Base-by-base conservation (phyloP, 1,284 basidiomycete species). In the Ustilago lituana region DNA sequence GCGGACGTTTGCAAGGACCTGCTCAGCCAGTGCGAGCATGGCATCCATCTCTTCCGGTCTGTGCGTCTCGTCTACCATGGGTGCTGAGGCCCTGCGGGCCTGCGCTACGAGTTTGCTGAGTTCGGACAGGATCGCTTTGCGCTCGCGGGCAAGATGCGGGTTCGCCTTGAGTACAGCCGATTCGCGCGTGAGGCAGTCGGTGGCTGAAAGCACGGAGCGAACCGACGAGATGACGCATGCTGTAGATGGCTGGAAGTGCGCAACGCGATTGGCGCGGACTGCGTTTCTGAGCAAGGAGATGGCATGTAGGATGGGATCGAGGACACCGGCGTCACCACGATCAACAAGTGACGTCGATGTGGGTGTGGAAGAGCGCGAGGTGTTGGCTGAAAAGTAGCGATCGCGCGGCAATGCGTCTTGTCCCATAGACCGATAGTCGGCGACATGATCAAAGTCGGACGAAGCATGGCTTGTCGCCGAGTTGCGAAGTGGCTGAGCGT, bases 221-320 rank as follows among this genome's bases (percentile, higher is more conserved):
- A 98, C 93, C 51, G 92, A 92, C 4, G 93, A 94, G 74, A 98
- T 95, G 70, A 98, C 91, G 49, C 90, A 94, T 12, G 86, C 85
- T 2, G 86, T 85, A 2, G 85, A 84, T 0, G 86, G 85, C 51
- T 85, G 84, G 75, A 91, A 94, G 82, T 94, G 92, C 0, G 88
- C 84, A n/a, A 88, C 84, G 26, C 91, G 88, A 69, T 89, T 89
- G 24, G 88, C 86, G 20, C 88, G 86, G 17, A 94, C 92, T 1
- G 94, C 91, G 49, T 87, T 90, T 76, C 94, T 90, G 20, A 98
- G 86, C 20, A 97, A 85, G 5, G 91, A 89, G 36, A 97, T 86
- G 15, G 91, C 91, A 71, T 94, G 92, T 8, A 91, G 85, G 43
- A 96, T 87, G 12, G 91, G 74, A 35, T 77, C 73, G 27, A 78